phyloP scores from a whole-genome alignment of 2,329 filamentous ascomycete genomes.

The Phialemoniopsis sp. region DNA sequence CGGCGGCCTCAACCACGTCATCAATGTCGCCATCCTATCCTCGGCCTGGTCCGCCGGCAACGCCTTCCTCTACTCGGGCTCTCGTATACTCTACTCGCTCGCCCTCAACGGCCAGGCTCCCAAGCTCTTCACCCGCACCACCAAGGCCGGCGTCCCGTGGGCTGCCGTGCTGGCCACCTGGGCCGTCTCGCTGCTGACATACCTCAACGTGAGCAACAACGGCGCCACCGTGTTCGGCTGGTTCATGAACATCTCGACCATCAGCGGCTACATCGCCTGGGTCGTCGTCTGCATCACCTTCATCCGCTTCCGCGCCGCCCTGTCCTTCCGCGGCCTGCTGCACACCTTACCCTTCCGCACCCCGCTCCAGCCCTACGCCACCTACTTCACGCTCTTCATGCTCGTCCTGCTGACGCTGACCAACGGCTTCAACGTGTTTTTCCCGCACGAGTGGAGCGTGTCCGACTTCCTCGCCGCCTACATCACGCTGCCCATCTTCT shows the following conservation, averaged over 20 bases:
- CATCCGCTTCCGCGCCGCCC: constrained; percentile 54
- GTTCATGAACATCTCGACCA: constrained; percentile 68
- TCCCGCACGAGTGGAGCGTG: constrained; percentile 58
- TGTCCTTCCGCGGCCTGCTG: constrained; percentile 46
- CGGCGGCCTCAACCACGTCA: constrained; percentile 56
- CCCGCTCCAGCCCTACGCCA: constrained; percentile 56
- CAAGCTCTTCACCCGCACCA: constrained; percentile 53
- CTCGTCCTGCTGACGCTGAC: constrained; percentile 63
- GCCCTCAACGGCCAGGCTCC: constrained; percentile 65
- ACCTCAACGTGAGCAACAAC: constrained; percentile 62
- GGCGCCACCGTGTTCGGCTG: constrained; percentile 64
- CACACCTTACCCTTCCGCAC: constrained; percentile 48
- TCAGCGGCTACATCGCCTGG: constrained; percentile 58
- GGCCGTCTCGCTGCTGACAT: constrained; percentile 62
- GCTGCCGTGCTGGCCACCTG: constrained; percentile 48
- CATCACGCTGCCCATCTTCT: constrained; percentile 58
- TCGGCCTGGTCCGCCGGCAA: constrained; percentile 62
- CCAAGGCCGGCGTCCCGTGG: constrained; percentile 57
- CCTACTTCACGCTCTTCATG: constrained; percentile 54
- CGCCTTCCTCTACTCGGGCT: constrained; percentile 62
- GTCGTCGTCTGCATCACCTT: constrained; percentile 55
- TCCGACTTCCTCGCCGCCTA: constrained; percentile 62
- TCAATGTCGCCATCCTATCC: constrained; percentile 65
- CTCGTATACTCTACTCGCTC: constrained; percentile 66
- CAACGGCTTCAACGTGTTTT: constrained; percentile 74